Evolutionary conservation across 129 eudicot species (phyloP).

Genomic region (Flaveria robusta): DNA sequence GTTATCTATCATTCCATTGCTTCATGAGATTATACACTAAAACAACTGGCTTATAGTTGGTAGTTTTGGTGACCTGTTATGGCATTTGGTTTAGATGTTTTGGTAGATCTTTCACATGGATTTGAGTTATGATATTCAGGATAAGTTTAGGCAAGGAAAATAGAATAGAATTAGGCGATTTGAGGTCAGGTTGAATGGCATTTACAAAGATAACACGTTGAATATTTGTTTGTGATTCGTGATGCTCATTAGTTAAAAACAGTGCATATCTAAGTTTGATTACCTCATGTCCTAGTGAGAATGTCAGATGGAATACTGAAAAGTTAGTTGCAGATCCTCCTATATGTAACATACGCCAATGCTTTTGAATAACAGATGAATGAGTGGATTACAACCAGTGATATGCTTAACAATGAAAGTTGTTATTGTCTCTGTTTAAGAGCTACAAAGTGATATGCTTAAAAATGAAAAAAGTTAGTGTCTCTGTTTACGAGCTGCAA

Average conservation of each 20-base stretch:
- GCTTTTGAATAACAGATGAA: neutral
- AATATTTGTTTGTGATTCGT: neutral
- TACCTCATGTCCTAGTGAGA: neutral
- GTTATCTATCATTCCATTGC: neutral
- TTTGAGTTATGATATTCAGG: too few relatives aligned
- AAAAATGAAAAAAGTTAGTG: neutral
- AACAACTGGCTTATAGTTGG: neutral
- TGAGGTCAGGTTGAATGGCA: neutral
- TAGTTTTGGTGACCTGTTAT: neutral
- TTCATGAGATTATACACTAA: neutral
- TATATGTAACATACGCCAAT: neutral
- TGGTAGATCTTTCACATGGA: neutral
- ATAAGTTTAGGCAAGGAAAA: neutral
- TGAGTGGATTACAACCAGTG: neutral
- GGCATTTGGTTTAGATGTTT: neutral
- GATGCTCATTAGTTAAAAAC: neutral
- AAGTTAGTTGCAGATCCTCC: neutral
- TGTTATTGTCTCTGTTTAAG: neutral
- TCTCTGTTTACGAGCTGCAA: slow-evolving; percentile 1
- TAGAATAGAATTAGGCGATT: neutral
- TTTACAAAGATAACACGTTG: neutral
- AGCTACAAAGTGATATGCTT: neutral
- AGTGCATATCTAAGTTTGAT: neutral
- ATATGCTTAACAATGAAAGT: neutral
- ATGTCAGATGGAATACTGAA: neutral